Percentiles rank a stretch among this genome's conserved stretches.
These are phyloP conservation scores for Solanum lycopersicoides DNA, from an alignment of 257 asterid species.

Conservation along the genomic window DNA sequence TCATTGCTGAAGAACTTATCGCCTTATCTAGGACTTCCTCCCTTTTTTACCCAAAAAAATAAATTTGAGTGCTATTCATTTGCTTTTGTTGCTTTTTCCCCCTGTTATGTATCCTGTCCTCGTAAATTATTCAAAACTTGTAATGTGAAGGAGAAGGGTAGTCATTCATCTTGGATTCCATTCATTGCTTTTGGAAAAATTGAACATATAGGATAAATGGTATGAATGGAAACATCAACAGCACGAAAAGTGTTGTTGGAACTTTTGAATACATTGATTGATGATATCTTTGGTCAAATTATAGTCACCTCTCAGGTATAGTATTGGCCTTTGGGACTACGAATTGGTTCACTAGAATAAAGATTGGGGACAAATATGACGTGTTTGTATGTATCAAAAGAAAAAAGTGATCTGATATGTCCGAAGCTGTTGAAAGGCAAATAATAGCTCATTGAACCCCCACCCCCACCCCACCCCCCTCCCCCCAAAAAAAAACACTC, in stretches of 20 bases:
- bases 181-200: neutral
- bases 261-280: neutral
- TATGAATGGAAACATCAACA: neutral
- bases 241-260: neutral
- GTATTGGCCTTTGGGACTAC: neutral
- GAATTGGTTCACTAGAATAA: neutral
- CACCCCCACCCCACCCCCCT: too few relatives aligned
- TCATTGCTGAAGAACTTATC: neutral
- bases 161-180: neutral
- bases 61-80: neutral
- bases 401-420: neutral
- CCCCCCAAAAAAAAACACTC: neutral
- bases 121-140: neutral
- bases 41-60: neutral
- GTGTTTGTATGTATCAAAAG: neutral
- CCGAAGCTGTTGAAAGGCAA: neutral
- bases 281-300: neutral
- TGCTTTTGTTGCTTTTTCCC: neutral
- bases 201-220: neutral
- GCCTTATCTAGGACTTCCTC: neutral
- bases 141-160: neutral
- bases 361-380: neutral
- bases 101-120: neutral
- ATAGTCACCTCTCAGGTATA: neutral
- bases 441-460: neutral